Evolutionary conservation across 805 yeast genomes (phyloP), one percentile per base, ranked within the genome.

Genomic region (Danielozyma ontarioensis): DNA sequence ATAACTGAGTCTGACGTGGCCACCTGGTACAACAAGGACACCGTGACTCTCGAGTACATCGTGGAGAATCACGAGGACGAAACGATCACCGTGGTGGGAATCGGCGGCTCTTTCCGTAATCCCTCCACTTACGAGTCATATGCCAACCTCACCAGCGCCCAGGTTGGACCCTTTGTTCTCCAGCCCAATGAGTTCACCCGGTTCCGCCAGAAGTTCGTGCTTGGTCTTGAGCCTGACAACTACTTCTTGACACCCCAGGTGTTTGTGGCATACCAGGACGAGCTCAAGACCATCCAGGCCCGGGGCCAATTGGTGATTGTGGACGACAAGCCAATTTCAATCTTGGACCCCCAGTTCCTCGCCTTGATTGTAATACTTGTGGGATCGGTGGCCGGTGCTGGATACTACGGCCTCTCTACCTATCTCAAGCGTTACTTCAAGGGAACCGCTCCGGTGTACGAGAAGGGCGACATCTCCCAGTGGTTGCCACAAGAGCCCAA

Each of bases 271-370:
- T 67, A 63, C 48, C 62, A 72, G 22, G 72, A 73, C 6, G 57
- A 71, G 32, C 52, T 78, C 45, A 70, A 75, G 59, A 62, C 66
- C 42, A 63, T 83, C 26, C 76, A 77, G 32, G 70, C 82, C 17
- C 67, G 73, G 48, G 72, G 77, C 32, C 79, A 76, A 48, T 59
- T 79, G 38, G 62, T 83, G 28, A 55, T 64, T 15, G 73, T 88
- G 36, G 57, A 57, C 8, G 95, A 87, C 47, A 73, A 72, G 24
- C 72, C 80, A 36, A 64, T 88, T 46, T 80, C 94, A 1, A 42
- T 80, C 34, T 78, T 81, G 60, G 76, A 83, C 53, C 93, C 89
- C 11, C 78, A 80, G 57, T 72, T 87, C 50, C 51, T 86, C 37
- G 55, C 83, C 23, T 72, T 83, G 43, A 82, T 78, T 52, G 32